Conservation (phyloP, 306 rosid genomes). For the Ziziphus jujuba region DNA sequence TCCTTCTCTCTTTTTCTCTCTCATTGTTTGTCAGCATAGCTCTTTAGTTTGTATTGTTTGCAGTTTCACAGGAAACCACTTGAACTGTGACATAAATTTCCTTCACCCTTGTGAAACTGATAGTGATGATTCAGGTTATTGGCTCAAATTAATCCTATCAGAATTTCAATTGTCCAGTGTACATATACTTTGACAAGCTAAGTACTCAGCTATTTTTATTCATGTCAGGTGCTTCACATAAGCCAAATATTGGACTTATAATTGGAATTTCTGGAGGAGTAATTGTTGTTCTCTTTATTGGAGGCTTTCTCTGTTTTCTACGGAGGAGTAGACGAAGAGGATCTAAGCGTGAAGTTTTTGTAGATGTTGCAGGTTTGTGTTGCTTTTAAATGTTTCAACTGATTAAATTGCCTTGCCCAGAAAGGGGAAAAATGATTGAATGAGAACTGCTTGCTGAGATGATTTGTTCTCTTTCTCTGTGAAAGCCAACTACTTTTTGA, state of each 20-base stretch:
- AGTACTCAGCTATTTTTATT: constrained; percentile 23
- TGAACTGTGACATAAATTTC: constrained; percentile 60
- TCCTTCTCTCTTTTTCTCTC: neutral
- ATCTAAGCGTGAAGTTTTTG: constrained; percentile 76
- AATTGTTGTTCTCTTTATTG: constrained; percentile 45
- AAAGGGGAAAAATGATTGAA: no score
- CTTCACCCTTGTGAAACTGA: constrained; percentile 53
- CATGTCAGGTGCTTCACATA: constrained; percentile 58
- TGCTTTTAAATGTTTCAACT: constrained; percentile 22
- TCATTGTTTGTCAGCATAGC: neutral
- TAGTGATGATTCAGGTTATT: constrained; percentile 59
- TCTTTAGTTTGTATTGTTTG: constrained; percentile 27
- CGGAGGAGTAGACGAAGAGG: constrained; percentile 61
- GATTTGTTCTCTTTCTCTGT: no score
- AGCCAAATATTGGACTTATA: constrained; percentile 61
- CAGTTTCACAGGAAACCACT: constrained; percentile 88
- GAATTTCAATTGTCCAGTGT: constrained; percentile 7
- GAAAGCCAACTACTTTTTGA: neutral
- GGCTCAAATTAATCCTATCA: constrained; percentile 21
- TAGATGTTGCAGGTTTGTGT: constrained; percentile 91
- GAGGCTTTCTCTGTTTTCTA: constrained; percentile 54
- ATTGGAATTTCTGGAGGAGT: constrained; percentile 70
- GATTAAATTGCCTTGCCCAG: neutral
- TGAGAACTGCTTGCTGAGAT: no score
- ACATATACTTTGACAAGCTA: constrained; percentile 20